A percentile compares a stretch with the other conserved stretches of the same genome.
Evolutionary conservation across 352 stramenopile species (phyloP).

Genomic region (Phytophthora cactorum): DNA sequence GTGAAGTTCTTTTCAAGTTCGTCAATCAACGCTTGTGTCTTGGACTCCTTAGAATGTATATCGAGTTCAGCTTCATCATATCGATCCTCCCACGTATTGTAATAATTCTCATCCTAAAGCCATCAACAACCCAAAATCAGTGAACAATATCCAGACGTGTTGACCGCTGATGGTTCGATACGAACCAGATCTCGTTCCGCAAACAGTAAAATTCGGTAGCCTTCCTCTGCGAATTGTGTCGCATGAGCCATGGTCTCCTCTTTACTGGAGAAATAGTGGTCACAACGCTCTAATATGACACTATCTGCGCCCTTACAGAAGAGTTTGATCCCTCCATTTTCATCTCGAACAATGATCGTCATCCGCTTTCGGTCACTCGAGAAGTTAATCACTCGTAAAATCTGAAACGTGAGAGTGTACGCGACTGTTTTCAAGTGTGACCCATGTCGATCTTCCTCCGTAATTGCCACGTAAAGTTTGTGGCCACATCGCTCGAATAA

Average conservation of each 20-base stretch:
- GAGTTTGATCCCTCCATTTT: constrained; percentile 59
- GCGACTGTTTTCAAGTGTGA: constrained; percentile 71
- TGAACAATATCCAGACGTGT: not conserved
- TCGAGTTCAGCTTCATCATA: constrained; percentile 79
- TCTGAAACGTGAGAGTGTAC: constrained; percentile 70
- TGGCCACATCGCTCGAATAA: constrained; percentile 69
- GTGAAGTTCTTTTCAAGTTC: constrained; percentile 88
- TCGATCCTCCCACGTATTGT: constrained; percentile 64
- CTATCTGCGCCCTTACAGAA: constrained; percentile 87
- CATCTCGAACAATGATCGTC: constrained; percentile 78
- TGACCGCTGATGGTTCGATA: not conserved
- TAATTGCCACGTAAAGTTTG: constrained; percentile 65
- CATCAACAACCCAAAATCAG: not conserved
- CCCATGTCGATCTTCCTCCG: constrained; percentile 60
- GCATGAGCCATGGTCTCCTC: constrained; percentile 75
- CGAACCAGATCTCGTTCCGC: constrained; percentile 75
- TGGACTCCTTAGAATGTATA: constrained; percentile 68
- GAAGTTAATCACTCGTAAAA: constrained; percentile 77
- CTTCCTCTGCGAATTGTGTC: constrained; percentile 83
- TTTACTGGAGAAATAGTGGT: constrained; percentile 61
- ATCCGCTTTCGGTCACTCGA: constrained; percentile 85
- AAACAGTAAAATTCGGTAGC: constrained; percentile 88
- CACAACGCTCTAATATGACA: constrained; percentile 76
- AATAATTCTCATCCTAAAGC: constrained; percentile 68
- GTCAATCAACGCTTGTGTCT: constrained; percentile 61